phyloP scores from a whole-genome alignment of 805 yeast genomes.

The Starmerella gropengiesseri region DNA sequence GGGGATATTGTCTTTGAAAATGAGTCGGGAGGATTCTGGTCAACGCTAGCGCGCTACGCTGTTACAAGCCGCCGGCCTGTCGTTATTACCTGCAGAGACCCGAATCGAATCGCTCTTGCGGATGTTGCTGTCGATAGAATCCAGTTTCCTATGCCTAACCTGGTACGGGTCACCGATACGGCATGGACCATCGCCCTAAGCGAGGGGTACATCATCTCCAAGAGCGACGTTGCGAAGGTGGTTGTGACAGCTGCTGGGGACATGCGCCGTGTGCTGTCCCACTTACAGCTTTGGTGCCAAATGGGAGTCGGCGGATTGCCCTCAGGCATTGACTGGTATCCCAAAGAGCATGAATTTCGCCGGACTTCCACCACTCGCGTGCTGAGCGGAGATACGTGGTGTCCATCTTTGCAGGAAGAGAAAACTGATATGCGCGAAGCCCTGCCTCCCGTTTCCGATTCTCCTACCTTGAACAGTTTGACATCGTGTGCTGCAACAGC shows the following conservation, averaged over 20 bases:
- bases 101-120: conserved; percentile 19
- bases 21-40: conserved; percentile 70
- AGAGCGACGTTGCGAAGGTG: conserved; percentile 18
- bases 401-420: neutral
- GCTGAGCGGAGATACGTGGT: conserved; percentile 23
- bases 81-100: conserved; percentile 50
- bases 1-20: conserved; percentile 68
- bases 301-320: conserved; percentile 29
- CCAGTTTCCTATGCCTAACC: conserved; percentile 1
- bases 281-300: conserved; percentile 31
- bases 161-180: conserved; percentile 22
- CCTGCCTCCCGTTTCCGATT: neutral
- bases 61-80: conserved; percentile 58
- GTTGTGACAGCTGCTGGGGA: conserved; percentile 23
- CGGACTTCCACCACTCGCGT: conserved; percentile 12
- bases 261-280: conserved; percentile 24
- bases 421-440: neutral
- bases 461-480: neutral
- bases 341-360: conserved; percentile 21
- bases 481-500: conserved; percentile 8
- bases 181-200: conserved; percentile 28
- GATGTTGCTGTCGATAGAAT: conserved; percentile 4
- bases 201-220: conserved; percentile 30
- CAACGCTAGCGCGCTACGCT: conserved; percentile 50
- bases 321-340: conserved; percentile 29